Conservation (phyloP, 2,329 filamentous ascomycete species). For the Tolypocladium tropicale region DNA sequence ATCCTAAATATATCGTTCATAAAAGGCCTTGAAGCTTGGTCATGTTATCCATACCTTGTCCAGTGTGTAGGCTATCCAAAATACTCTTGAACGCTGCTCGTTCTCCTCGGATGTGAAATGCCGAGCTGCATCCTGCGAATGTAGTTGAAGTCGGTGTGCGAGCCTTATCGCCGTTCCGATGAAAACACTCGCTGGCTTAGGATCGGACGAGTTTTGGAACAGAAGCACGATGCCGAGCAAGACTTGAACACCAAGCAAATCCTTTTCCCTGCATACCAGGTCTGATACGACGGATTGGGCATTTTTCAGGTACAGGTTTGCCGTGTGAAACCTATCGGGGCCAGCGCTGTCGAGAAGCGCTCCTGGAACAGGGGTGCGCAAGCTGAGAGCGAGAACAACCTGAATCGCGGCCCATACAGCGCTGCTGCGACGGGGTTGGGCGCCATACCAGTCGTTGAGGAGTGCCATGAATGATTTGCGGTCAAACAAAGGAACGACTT, state of each 20-base stretch:
- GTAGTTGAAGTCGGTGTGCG: constrained; percentile 24
- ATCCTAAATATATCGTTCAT: constrained; percentile 6
- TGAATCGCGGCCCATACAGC: constrained; percentile 28
- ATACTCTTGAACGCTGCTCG: constrained; percentile 24
- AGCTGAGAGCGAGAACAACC: constrained; percentile 26
- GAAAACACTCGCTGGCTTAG: constrained; percentile 24
- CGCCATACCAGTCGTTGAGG: constrained; percentile 23
- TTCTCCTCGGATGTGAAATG: constrained; percentile 17
- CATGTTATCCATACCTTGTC: constrained; percentile 21
- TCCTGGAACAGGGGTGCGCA: constrained; percentile 11
- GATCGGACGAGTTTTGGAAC: constrained; percentile 25
- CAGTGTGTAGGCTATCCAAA: constrained; percentile 30
- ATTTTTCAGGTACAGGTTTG: constrained; percentile 23
- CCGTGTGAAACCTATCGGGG: constrained; percentile 9
- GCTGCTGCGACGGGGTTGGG: constrained; percentile 8
- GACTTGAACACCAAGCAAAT: constrained; percentile 27
- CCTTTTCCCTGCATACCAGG: constrained; percentile 24
- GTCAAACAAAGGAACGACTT: constrained; percentile 25
- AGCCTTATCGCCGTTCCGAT: constrained; percentile 27
- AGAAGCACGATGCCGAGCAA: constrained; percentile 26
- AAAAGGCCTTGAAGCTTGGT: too few relatives aligned
- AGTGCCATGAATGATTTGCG: constrained; percentile 24
- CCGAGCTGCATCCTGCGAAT: constrained; percentile 15
- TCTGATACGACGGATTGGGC: constrained; percentile 27
- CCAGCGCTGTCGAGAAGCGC: constrained; percentile 2